Conservation (phyloP, 306 rosid species). For the Cicer pinnatifidum region DNA sequence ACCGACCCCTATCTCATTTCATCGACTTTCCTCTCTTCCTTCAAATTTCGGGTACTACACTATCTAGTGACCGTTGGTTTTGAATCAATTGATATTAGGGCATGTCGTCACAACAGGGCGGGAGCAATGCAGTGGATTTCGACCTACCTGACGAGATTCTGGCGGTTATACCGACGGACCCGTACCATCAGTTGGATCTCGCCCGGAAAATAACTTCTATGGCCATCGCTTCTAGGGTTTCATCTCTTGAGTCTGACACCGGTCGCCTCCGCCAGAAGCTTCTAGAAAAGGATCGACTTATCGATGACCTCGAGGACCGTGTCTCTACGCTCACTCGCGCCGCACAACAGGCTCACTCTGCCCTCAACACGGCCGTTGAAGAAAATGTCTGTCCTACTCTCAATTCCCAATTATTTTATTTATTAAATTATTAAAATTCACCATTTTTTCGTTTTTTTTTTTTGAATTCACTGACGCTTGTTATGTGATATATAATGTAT, state of each 20-base stretch:
- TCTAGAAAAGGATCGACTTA: constrained; percentile 61
- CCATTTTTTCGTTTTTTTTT: neutral
- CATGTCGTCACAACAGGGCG: constrained; percentile 31
- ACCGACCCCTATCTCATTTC: neutral
- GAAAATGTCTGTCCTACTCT: constrained; percentile 53
- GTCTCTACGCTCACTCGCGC: constrained; percentile 56
- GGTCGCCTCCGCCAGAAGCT: constrained; percentile 62
- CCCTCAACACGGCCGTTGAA: constrained; percentile 57
- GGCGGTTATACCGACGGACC: constrained; percentile 80
- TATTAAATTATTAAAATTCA: neutral
- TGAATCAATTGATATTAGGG: neutral
- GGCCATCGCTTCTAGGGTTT: constrained; percentile 88
- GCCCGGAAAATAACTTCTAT: constrained; percentile 91
- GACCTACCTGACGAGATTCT: constrained; percentile 71
- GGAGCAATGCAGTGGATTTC: constrained; percentile 54
- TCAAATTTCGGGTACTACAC: neutral
- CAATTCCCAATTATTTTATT: neutral
- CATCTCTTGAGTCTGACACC: constrained; percentile 72
- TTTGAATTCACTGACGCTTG: neutral
- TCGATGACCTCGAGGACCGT: constrained; percentile 63
- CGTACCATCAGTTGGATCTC: constrained; percentile 90
- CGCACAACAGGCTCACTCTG: constrained; percentile 62
- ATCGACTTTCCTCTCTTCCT: neutral
- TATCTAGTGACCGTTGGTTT: neutral
- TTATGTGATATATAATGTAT: neutral